Conservation (phyloP, 2,329 filamentous ascomycete genomes). For the Cercospora sojina region DNA sequence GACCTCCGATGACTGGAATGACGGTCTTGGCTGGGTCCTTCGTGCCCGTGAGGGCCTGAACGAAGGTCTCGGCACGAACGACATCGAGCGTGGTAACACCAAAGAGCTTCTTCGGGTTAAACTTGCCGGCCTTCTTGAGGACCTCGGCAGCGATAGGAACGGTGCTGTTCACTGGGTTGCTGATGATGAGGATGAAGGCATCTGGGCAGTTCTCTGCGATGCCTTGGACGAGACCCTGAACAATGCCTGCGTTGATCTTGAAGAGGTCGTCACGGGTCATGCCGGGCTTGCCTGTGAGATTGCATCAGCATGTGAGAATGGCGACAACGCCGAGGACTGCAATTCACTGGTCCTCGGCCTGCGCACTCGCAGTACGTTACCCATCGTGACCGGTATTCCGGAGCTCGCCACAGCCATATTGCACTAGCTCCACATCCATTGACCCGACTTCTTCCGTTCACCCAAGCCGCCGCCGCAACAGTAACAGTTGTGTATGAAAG, state of each 20-base stretch:
- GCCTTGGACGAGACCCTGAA: constrained; percentile 87
- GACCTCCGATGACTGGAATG: constrained; percentile 91
- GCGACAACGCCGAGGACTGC: constrained; percentile 5
- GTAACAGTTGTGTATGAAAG: not conserved
- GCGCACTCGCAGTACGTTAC: not conserved
- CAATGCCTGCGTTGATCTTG: constrained; percentile 99
- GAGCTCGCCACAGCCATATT: constrained; percentile 11
- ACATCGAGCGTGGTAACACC: constrained; percentile 98
- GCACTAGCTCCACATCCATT: constrained; percentile 15
- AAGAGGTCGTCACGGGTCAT: constrained; percentile 99
- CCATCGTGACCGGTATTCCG: not conserved
- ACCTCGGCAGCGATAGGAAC: constrained; percentile 97
- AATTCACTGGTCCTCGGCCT: not conserved
- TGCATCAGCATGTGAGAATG: constrained; percentile 3
- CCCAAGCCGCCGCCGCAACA: constrained; percentile 3
- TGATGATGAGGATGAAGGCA: constrained; percentile 94
- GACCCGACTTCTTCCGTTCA: constrained; percentile 16
- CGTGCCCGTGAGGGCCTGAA: constrained; percentile 79
- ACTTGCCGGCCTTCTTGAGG: constrained; percentile 87
- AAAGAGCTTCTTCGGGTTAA: constrained; percentile 93
- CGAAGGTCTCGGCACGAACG: constrained; percentile 96
- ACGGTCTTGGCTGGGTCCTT: constrained; percentile 77
- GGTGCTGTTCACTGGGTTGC: constrained; percentile 98
- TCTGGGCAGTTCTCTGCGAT: constrained; percentile 87
- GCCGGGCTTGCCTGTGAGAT: constrained; percentile 79